Evolutionary conservation across 768 basidiomycete species (phyloP).

Genomic region (Dacryopinax spathularia): DNA sequence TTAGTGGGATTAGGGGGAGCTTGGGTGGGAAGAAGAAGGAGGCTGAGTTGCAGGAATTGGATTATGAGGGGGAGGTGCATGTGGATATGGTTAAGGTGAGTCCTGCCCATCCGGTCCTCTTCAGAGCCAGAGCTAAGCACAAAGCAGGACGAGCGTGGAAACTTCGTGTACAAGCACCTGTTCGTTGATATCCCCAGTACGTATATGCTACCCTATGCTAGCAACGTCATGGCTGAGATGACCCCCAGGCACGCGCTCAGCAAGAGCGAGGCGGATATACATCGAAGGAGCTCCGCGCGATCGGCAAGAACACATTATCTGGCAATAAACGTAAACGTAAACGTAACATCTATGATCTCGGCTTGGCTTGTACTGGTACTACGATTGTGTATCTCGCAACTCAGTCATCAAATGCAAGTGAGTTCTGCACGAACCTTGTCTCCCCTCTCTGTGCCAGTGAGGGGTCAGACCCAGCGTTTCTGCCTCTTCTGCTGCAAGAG

Average conservation of each 20-base stretch:
- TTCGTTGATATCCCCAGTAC: slow-evolving; percentile 67
- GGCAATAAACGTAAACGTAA: background rate
- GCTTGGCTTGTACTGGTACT: background rate
- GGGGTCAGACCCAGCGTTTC: slow-evolving; percentile 2
- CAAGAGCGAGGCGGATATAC: slow-evolving; percentile 51
- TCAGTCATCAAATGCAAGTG: background rate
- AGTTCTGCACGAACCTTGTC: background rate
- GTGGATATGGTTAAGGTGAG: slow-evolving; percentile 57
- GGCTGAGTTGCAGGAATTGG: slow-evolving; percentile 20
- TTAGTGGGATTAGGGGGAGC: slow-evolving; percentile 44
- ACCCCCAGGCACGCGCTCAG: slow-evolving; percentile 43
- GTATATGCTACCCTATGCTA: slow-evolving; percentile 14
- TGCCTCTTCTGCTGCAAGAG: background rate
- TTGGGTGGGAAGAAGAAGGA: slow-evolving; percentile 21
- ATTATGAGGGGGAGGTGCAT: slow-evolving; percentile 53
- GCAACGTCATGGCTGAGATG: background rate
- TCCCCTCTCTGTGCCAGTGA: no score
- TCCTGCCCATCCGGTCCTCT: background rate
- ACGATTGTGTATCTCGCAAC: background rate
- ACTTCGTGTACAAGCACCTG: slow-evolving; percentile 64
- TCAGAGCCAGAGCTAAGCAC: background rate
- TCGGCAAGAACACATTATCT: slow-evolving; percentile 33
- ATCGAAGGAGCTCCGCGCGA: slow-evolving; percentile 53
- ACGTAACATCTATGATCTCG: background rate
- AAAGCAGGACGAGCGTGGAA: slow-evolving; percentile 54